A percentile compares a stretch with the other conserved stretches of the same genome.
phyloP scores from a whole-genome alignment of 208 protist genomes.

The Trypanosoma caninum region DNA sequence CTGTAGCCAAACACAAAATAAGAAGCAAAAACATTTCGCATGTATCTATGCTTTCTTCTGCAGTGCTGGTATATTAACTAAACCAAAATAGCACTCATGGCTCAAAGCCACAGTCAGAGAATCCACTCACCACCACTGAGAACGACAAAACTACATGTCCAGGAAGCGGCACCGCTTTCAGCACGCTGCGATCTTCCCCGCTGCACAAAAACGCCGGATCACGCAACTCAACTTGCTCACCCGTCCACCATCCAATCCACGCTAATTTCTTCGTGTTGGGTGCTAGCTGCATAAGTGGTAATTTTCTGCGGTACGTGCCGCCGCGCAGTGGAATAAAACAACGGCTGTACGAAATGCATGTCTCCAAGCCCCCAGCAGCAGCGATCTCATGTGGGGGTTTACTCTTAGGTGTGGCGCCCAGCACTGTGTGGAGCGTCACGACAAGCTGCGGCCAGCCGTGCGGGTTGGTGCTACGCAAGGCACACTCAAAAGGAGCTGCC shows the following conservation, averaged over 20 bases:
- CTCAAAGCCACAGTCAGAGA: constrained; percentile 73
- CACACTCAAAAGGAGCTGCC: constrained; percentile 78
- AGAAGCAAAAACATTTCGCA: too few relatives aligned
- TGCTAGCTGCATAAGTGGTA: constrained; percentile 75
- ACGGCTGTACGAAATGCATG: constrained; percentile 50
- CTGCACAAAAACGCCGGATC: constrained; percentile 77
- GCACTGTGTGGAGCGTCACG: constrained; percentile 71
- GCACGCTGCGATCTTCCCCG: constrained; percentile 74
- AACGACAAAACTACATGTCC: constrained; percentile 68
- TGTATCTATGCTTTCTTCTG: too few relatives aligned
- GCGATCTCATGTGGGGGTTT: neutral
- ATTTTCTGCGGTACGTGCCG: constrained; percentile 47
- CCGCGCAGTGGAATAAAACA: constrained; percentile 77
- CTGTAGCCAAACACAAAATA: too few relatives aligned
- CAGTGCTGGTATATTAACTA: too few relatives aligned
- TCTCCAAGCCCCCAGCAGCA: neutral
- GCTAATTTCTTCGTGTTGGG: constrained; percentile 59
- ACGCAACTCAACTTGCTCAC: constrained; percentile 63
- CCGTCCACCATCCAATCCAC: constrained; percentile 50
- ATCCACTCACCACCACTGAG: constrained; percentile 67
- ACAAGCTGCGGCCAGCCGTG: constrained; percentile 84
- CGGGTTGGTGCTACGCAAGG: constrained; percentile 73
- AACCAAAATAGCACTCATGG: too few relatives aligned
- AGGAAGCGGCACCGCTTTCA: constrained; percentile 51
- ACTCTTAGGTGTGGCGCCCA: constrained; percentile 5